Conservation (phyloP, 2,329 filamentous ascomycete species). For the Tolypocladium guangdongense region DNA sequence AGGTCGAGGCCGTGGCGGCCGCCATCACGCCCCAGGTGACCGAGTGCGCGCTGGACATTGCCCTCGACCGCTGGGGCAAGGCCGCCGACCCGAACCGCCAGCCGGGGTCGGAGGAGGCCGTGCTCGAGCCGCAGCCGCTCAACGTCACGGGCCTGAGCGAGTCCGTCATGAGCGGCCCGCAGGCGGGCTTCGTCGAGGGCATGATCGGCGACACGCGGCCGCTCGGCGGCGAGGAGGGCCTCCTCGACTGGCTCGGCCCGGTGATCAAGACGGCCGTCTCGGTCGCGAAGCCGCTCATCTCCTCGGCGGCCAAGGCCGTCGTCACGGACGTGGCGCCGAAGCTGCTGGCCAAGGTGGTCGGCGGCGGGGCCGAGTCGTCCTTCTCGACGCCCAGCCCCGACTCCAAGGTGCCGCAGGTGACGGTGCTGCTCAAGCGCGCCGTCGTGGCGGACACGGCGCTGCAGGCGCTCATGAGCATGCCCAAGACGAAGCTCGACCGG, state of each 20-base stretch:
- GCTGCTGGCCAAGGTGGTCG: not conserved
- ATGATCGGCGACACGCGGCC: constrained; percentile 5
- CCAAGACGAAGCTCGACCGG: not conserved
- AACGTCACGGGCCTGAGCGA: not conserved
- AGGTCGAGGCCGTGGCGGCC: constrained; percentile 4
- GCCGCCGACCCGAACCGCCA: constrained; percentile 1
- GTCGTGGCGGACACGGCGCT: constrained; percentile 7
- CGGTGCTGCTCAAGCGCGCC: constrained; percentile 7
- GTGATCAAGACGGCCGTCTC: constrained; percentile 1
- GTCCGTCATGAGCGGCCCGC: not conserved
- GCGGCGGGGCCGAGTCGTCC: not conserved
- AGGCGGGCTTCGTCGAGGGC: not conserved
- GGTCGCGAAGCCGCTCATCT: not conserved
- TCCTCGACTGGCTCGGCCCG: constrained; percentile 4
- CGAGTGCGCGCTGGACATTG: constrained; percentile 4
- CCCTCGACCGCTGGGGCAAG: not conserved
- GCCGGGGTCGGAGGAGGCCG: not conserved
- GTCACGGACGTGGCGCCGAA: not conserved
- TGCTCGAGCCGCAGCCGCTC: not conserved
- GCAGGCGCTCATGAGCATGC: constrained; percentile 3
- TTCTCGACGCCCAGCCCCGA: not conserved
- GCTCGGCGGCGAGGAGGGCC: constrained; percentile 4
- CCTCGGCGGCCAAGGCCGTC: not conserved
- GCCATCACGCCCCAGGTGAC: constrained; percentile 1
- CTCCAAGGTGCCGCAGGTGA: not conserved